Percentiles rank a stretch among this genome's conserved stretches.
phyloP scores from a whole-genome alignment of 768 basidiomycete genomes.

The Trametes gibbosa region DNA sequence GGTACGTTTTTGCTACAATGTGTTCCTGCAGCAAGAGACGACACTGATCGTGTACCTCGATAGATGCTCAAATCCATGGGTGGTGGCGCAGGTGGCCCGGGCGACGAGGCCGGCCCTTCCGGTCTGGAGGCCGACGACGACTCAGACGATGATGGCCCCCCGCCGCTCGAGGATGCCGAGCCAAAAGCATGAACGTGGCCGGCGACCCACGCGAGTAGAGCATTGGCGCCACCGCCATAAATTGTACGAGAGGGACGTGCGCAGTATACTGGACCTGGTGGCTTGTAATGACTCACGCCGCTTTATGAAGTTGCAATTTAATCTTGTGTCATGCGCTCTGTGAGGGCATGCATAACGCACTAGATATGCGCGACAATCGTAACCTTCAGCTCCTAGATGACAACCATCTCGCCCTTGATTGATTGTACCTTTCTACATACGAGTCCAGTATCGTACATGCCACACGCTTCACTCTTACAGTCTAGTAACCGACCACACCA shows the following conservation, averaged over 20 bases:
- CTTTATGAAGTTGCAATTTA: constrained; percentile 18
- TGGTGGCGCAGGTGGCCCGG: constrained; percentile 22
- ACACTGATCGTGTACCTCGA: constrained; percentile 2
- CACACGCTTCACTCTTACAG: constrained; percentile 6
- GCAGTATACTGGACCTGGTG: constrained; percentile 11
- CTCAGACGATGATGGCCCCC: constrained; percentile 64
- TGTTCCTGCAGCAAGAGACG: neutral
- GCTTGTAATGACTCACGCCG: constrained; percentile 14
- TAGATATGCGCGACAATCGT: no score
- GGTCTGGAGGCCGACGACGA: constrained; percentile 38
- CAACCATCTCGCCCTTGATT: no score
- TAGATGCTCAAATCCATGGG: constrained; percentile 44
- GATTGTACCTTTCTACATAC: neutral
- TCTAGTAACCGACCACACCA: constrained; percentile 26
- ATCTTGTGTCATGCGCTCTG: constrained; percentile 2
- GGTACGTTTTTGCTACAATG: constrained; percentile 33
- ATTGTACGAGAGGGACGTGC: constrained; percentile 17
- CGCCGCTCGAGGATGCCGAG: constrained; percentile 74
- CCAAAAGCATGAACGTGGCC: constrained; percentile 35
- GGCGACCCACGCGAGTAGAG: neutral
- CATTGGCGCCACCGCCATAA: neutral
- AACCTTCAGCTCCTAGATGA: no score
- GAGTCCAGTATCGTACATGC: neutral
- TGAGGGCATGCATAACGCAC: neutral
- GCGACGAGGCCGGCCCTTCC: constrained; percentile 20